Base-by-base conservation (phyloP, 305 asterid species). In the Fraxinus baroniana region DNA sequence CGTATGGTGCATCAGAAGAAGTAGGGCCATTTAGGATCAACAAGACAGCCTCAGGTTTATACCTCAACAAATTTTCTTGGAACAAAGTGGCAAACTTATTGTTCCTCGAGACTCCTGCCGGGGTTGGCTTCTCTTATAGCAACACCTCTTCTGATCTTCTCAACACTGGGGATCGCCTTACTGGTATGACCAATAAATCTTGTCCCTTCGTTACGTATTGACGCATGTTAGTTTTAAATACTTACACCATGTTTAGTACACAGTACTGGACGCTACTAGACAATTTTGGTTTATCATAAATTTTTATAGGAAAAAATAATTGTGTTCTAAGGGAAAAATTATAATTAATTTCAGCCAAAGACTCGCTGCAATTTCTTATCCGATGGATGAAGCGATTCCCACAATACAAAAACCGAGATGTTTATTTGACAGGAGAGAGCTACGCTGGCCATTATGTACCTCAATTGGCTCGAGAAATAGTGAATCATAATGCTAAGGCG, bases 1-100 rank as follows among this genome's bases (percentile, higher is more conserved):
- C 98, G 8, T 95, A 95, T 87, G 99, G 99, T 28, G 99, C 99
- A 77, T 95, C 99, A 0, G 99, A 95, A 82, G 99, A 95, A 86
- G 90, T 95, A 28, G 99, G 99, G 6, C 99, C 99, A 13, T 95
- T 95, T 81, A 88, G 91, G 85, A 90, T 95, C 12, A 90, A 85
- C 92, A 93, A 84, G 84, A 85, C 84, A 0, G 85, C 92, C 0
- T 92, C 97, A 0, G 94, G 97, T 35, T 78, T 95, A 64, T 89
- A 92, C 80, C 78, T 92, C 36, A 95, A 95, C 92, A 94, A 91
- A 74, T 93, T 88, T 77, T 91, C 98, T 24, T 95, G 99, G 99
- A 95, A 95, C 91, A 91, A 85, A 39, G 52, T 90, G 71, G 99
- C 97, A 5, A 95, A 94, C 88, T 82, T 95, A 26, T 87, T 94